Conservation (phyloP, 1,284 basidiomycete genomes). For the Stereum hirsutum region DNA sequence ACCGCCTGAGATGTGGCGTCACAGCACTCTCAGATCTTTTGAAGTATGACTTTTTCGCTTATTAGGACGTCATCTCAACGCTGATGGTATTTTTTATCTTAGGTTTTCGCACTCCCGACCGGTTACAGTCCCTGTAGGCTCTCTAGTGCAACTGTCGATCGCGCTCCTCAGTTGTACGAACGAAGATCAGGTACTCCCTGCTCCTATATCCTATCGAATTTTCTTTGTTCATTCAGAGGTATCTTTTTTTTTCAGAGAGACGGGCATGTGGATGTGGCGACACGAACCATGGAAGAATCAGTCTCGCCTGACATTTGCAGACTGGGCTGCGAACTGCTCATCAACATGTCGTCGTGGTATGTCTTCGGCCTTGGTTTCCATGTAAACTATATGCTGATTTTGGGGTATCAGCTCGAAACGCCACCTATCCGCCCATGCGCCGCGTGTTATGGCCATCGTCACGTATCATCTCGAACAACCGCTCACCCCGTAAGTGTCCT, state of each 20-base stretch:
- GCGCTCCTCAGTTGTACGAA: conserved; percentile 46
- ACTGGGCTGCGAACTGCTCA: conserved; percentile 42
- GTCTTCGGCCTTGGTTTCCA: conserved; percentile 1
- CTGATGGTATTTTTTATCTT: conserved; percentile 4
- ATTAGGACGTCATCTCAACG: not conserved
- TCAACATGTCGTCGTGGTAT: conserved; percentile 40
- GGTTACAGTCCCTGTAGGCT: conserved; percentile 66
- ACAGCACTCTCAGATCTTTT: conserved; percentile 45
- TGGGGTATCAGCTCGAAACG: conserved; percentile 31
- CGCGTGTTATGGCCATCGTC: conserved; percentile 39
- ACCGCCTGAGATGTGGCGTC: conserved; percentile 48
- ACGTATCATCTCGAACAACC: conserved; percentile 53
- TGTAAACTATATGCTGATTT: not conserved
- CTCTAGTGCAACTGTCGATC: conserved; percentile 39
- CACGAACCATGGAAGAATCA: conserved; percentile 44
- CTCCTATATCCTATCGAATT: conserved; percentile 3
- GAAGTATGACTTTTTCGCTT: conserved; percentile 30
- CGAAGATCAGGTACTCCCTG: conserved; percentile 37
- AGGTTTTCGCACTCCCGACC: conserved; percentile 57
- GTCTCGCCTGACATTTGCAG: conserved; percentile 44
- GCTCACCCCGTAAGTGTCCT: conserved; percentile 33
- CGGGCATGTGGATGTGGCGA: conserved; percentile 36
- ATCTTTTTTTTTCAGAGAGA: conserved; percentile 27
- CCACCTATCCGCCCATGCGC: conserved; percentile 42
- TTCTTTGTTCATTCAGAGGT: not conserved